Evolutionary conservation across 164 flowering plant species (phyloP).

Genomic region (Chimonanthus salicifolius): DNA sequence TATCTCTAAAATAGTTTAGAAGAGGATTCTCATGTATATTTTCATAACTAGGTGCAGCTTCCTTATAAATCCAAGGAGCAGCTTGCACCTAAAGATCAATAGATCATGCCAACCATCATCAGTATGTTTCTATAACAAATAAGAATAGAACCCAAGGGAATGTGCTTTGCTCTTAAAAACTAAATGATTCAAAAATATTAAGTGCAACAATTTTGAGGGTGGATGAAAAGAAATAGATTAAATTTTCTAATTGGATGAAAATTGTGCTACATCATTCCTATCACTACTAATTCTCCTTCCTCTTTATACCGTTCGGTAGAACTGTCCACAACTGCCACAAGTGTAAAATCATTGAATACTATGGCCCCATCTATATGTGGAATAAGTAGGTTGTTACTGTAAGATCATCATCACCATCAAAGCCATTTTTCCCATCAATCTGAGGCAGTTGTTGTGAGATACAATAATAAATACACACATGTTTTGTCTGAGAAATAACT

Average conservation of each 20-base stretch:
- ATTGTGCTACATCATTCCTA: not conserved
- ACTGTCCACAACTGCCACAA: no score
- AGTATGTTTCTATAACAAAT: not conserved
- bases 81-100: slow-evolving; percentile 39
- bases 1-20: slow-evolving; percentile 38
- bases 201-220: no score
- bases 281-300: no score
- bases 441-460: no score
- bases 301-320: no score
- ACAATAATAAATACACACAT: no score
- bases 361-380: no score
- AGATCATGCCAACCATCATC: slow-evolving; percentile 2
- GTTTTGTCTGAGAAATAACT: no score
- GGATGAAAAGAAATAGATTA: not conserved
- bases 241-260: not conserved
- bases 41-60: slow-evolving; percentile 16
- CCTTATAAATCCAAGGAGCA: slow-evolving; percentile 63
- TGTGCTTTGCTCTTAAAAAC: not conserved
- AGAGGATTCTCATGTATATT: slow-evolving; percentile 16
- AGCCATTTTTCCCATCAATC: no score
- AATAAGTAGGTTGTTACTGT: no score
- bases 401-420: no score
- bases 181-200: not conserved
- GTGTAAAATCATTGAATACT: no score
- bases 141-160: not conserved